These are phyloP conservation scores for Annulohypoxylon stygium DNA, from an alignment of 495 filamentous ascomycete genomes.

Conservation along the genomic window DNA sequence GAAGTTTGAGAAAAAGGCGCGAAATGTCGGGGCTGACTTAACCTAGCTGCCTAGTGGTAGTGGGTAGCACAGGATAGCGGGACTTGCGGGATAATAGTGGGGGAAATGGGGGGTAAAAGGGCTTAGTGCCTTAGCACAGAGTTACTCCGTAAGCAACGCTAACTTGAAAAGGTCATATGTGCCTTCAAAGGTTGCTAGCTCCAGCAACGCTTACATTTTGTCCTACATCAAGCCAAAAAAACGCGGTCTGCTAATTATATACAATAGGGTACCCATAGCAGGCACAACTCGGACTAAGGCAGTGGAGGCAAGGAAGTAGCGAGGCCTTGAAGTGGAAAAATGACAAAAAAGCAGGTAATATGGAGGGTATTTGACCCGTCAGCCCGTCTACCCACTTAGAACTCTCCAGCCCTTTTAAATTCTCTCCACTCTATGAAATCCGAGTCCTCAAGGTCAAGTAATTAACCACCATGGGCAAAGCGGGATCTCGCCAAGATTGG, in stretches of 20 bases:
- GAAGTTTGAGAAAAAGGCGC: slow-evolving; percentile 1
- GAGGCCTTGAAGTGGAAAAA: not conserved
- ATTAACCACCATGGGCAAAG: slow-evolving; percentile 11
- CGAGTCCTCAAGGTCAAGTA: not conserved
- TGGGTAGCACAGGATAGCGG: not conserved
- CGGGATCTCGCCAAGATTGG: slow-evolving; percentile 29
- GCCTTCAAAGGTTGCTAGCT: not conserved
- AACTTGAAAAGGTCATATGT: slow-evolving; percentile 13
- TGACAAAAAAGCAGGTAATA: slow-evolving; percentile 1
- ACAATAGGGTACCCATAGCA: slow-evolving; percentile 29
- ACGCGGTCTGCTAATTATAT: not conserved
- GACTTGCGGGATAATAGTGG: slow-evolving; percentile 3
- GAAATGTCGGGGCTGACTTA: slow-evolving; percentile 6
- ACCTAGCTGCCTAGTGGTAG: not conserved
- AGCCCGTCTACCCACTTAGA: too few species aligned
- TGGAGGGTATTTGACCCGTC: slow-evolving; percentile 9
- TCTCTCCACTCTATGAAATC: slow-evolving; percentile 8
- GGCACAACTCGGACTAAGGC: not conserved
- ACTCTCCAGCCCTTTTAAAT: slow-evolving; percentile 13
- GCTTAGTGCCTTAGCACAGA: slow-evolving; percentile 25
- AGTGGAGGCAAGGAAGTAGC: not conserved
- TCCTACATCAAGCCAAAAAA: not conserved
- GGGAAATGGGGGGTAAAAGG: slow-evolving; percentile 2
- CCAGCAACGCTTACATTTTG: not conserved
- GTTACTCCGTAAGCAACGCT: slow-evolving; percentile 30